Conservation (phyloP, 78 protist genomes). For the Protostelium mycophagum region DNA sequence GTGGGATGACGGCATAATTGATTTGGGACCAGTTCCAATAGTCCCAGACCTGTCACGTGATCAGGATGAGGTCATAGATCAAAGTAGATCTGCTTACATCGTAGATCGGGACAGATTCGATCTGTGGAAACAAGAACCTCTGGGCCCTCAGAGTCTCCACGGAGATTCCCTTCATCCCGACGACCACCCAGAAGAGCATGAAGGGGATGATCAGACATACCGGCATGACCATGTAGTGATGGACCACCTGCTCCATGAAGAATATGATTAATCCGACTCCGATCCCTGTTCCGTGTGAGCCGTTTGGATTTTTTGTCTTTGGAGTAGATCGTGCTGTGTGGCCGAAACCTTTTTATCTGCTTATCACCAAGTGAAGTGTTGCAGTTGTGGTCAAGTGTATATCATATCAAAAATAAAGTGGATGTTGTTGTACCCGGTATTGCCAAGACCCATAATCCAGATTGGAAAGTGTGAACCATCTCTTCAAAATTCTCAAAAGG, state of each 20-base stretch:
- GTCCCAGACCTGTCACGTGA: background rate
- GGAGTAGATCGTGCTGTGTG: too few relatives aligned
- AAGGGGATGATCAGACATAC: background rate
- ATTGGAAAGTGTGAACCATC: background rate
- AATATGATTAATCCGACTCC: background rate
- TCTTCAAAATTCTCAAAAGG: background rate
- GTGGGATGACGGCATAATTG: background rate
- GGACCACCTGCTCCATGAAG: background rate
- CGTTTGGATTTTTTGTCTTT: too few relatives aligned
- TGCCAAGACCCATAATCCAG: background rate
- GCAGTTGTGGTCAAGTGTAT: too few relatives aligned
- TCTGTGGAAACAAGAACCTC: background rate
- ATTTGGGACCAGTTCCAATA: background rate
- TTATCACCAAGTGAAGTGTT: background rate
- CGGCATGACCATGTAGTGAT: background rate
- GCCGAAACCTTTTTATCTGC: too few relatives aligned
- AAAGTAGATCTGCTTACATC: background rate
- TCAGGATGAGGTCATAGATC: background rate
- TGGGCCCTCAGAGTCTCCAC: background rate
- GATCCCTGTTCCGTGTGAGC: background rate
- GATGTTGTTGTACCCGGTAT: background rate
- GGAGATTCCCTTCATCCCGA: background rate
- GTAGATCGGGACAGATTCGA: background rate
- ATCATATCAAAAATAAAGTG: too few relatives aligned
- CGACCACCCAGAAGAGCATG: background rate